Percentiles rank a stretch among this genome's conserved stretches.
Evolutionary conservation across 495 filamentous ascomycete species (phyloP).

Genomic region (Neurospora sp.): DNA sequence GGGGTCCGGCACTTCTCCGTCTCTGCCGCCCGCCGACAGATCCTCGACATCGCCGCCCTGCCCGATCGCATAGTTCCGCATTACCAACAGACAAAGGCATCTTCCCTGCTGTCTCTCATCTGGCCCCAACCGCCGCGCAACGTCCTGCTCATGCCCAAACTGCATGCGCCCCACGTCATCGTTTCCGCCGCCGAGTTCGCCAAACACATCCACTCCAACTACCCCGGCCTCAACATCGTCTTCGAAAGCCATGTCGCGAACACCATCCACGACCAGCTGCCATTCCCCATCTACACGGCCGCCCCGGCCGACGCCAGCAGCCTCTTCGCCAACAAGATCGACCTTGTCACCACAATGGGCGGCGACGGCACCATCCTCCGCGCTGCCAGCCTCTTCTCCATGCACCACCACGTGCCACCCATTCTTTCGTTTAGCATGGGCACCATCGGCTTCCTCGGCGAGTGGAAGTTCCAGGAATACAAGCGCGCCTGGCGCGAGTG

Average conservation of each 20-base stretch:
- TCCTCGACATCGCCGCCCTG: conserved; percentile 41
- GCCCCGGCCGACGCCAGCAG: conserved; percentile 20
- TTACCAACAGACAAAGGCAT: conserved; percentile 35
- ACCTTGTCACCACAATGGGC: conserved; percentile 79
- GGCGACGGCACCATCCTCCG: conserved; percentile 94
- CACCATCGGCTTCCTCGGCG: conserved; percentile 85
- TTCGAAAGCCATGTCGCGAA: conserved; percentile 69
- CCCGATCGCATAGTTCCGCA: conserved; percentile 43
- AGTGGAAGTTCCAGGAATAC: conserved; percentile 90
- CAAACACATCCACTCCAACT: conserved; percentile 68
- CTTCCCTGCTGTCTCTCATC: conserved; percentile 65
- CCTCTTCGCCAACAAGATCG: conserved; percentile 55
- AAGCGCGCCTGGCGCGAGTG: conserved; percentile 85
- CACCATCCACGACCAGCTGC: conserved; percentile 59
- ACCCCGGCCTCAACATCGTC: conserved; percentile 71
- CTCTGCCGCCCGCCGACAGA: conserved; percentile 28
- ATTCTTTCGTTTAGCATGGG: conserved; percentile 97
- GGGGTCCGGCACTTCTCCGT: conserved; percentile 34
- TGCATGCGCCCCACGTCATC: conserved; percentile 59
- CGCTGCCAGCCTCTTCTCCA: conserved; percentile 82
- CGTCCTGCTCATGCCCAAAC: conserved; percentile 81
- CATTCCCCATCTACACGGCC: conserved; percentile 68
- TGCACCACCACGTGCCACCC: conserved; percentile 71
- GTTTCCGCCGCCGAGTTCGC: conserved; percentile 67
- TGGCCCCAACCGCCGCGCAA: conserved; percentile 87